Conservation (phyloP, 257 asterid species). For the Anisodus tanguticus region DNA sequence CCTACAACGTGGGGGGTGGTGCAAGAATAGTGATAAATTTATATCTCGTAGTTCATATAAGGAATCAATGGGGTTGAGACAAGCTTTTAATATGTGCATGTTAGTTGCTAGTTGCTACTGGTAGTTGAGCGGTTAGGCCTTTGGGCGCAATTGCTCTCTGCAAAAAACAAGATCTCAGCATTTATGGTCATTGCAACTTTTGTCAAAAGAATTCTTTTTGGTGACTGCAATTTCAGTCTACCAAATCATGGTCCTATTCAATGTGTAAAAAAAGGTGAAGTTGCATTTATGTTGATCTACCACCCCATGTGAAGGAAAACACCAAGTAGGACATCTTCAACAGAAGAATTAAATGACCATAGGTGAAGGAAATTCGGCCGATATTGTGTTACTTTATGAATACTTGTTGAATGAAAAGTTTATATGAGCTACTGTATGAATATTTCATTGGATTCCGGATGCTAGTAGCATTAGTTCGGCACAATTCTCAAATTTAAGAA, state of each 20-base stretch:
- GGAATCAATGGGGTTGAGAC: conserved; percentile 36
- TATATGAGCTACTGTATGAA: too few species aligned
- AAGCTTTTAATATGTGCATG: conserved; percentile 43
- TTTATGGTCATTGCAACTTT: conserved; percentile 22
- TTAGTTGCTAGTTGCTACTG: conserved; percentile 42
- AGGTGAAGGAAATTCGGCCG: background rate
- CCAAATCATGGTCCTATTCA: conserved; percentile 29
- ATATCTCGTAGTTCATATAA: background rate
- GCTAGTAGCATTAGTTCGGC: background rate
- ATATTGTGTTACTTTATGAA: background rate
- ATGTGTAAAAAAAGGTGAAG: background rate
- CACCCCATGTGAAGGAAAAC: conserved; percentile 47
- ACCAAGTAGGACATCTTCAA: conserved; percentile 23
- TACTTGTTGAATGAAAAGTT: too few species aligned
- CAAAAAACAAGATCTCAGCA: background rate
- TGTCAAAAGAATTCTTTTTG: conserved; percentile 34
- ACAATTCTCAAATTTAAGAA: too few species aligned
- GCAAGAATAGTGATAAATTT: background rate
- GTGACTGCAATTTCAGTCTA: background rate
- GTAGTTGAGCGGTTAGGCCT: conserved; percentile 49
- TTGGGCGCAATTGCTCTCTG: conserved; percentile 9
- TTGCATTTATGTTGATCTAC: conserved; percentile 32
- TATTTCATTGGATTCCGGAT: background rate
- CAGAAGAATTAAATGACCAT: conserved; percentile 11
- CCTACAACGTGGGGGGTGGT: background rate